Conservation (phyloP, 73 alveolate genomes). For the Paramecium biaurelia region DNA sequence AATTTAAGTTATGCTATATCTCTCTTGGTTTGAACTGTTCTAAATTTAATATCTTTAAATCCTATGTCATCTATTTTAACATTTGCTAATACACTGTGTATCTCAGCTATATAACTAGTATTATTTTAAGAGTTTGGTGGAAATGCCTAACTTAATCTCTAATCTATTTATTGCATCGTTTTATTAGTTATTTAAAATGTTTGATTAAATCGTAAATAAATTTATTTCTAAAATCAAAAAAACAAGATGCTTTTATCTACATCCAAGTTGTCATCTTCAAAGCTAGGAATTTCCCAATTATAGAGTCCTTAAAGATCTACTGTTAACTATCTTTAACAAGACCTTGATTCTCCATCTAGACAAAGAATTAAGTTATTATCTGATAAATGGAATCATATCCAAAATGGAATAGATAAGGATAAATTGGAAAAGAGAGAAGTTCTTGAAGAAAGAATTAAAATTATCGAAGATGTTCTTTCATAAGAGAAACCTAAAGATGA, state of each 20-base stretch:
- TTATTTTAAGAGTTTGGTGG: slow-evolving; percentile 40
- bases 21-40: background rate
- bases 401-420: slow-evolving; percentile 53
- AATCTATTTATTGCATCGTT: background rate
- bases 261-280: background rate
- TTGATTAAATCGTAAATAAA: background rate
- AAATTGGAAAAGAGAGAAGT: slow-evolving; percentile 50
- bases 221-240: background rate
- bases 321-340: background rate
- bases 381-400: slow-evolving; percentile 52
- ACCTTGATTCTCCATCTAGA: slow-evolving; percentile 32
- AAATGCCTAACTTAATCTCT: slow-evolving; percentile 2
- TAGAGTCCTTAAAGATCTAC: slow-evolving; percentile 50
- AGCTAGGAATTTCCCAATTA: background rate
- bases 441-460: slow-evolving; percentile 39
- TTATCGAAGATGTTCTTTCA: slow-evolving; percentile 39
- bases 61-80: background rate
- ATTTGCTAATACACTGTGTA: background rate
- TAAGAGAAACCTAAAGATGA: slow-evolving; percentile 35
- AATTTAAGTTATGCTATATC: slow-evolving; percentile 31
- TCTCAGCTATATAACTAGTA: slow-evolving; percentile 18
- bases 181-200: background rate
- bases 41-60: background rate
- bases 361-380: slow-evolving; percentile 44
- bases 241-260: background rate